Conservation (phyloP, 176 grass and related monocot genomes). For the Triticum monococcum region DNA sequence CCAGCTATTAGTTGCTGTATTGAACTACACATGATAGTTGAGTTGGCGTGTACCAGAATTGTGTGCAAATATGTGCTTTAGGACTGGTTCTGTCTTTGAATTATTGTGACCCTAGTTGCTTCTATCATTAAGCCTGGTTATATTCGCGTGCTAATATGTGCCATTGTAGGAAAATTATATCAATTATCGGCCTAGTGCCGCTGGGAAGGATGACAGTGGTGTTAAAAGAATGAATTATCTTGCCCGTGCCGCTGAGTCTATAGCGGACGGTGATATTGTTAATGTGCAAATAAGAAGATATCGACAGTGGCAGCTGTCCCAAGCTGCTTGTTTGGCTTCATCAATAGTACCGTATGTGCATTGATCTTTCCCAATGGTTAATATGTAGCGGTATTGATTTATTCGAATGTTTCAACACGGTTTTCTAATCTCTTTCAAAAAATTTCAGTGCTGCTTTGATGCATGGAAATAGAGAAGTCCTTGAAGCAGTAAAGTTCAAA, state of each 20-base stretch:
- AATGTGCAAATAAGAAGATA: slow-evolving; percentile 99
- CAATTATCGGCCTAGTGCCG: slow-evolving; percentile 81
- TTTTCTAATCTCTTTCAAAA: slow-evolving; percentile 31
- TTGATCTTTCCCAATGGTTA: slow-evolving; percentile 14
- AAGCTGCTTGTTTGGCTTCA: slow-evolving; percentile 92
- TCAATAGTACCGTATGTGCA: slow-evolving; percentile 88
- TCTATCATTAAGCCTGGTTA: not conserved
- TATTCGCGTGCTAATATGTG: slow-evolving; percentile 21
- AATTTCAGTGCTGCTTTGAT: slow-evolving; percentile 79
- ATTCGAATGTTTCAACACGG: slow-evolving; percentile 4
- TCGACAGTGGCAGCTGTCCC: slow-evolving; percentile 92
- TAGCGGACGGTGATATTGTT: slow-evolving; percentile 86
- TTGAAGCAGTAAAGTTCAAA: slow-evolving; percentile 76
- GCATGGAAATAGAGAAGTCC: slow-evolving; percentile 85
- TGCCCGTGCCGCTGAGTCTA: slow-evolving; percentile 78
- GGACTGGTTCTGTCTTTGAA: not conserved
- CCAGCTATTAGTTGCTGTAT: not conserved
- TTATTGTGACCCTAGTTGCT: not conserved
- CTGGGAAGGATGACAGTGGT: slow-evolving; percentile 90
- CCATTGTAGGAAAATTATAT: slow-evolving; percentile 90
- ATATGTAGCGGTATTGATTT: slow-evolving; percentile 10
- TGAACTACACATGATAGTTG: not conserved
- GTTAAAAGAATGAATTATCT: slow-evolving; percentile 92
- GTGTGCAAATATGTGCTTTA: not conserved
- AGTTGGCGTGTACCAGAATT: not conserved